Evolutionary conservation across 148 eudicot species (phyloP).

Genomic region (Fagopyrum tataricum): DNA sequence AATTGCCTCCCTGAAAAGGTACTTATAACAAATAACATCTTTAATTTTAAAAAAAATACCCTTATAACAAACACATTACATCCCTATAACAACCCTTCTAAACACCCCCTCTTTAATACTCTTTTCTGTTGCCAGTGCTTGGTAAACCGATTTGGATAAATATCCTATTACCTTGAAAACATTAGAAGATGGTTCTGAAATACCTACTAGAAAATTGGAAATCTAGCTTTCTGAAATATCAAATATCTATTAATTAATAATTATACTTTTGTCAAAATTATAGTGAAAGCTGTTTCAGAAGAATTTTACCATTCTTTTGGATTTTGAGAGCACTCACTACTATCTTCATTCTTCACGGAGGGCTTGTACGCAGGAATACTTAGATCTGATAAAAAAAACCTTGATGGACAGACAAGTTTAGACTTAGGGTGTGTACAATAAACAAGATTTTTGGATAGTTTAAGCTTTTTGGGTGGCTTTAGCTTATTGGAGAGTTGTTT

Average conservation of each 20-base stretch:
- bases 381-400: neutral
- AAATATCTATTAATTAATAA: neutral
- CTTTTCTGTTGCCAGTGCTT: neutral
- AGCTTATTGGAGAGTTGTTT: no score
- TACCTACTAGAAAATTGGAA: neutral
- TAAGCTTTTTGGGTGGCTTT: no score
- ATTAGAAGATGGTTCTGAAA: neutral
- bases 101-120: no score
- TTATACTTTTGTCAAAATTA: neutral
- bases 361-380: neutral
- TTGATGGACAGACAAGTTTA: neutral
- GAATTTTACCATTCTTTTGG: neutral
- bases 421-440: neutral
- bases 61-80: no score
- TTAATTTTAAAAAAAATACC: no score
- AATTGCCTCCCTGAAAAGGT: no score
- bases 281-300: neutral
- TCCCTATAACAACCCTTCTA: no score
- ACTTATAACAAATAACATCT: neutral
- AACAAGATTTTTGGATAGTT: no score
- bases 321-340: neutral
- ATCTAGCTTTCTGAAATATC: neutral
- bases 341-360: neutral
- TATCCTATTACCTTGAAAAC: neutral
- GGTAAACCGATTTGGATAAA: neutral